phyloP scores from a whole-genome alignment of 2,329 filamentous ascomycete genomes.

The Plectosphaerella plurivora region DNA sequence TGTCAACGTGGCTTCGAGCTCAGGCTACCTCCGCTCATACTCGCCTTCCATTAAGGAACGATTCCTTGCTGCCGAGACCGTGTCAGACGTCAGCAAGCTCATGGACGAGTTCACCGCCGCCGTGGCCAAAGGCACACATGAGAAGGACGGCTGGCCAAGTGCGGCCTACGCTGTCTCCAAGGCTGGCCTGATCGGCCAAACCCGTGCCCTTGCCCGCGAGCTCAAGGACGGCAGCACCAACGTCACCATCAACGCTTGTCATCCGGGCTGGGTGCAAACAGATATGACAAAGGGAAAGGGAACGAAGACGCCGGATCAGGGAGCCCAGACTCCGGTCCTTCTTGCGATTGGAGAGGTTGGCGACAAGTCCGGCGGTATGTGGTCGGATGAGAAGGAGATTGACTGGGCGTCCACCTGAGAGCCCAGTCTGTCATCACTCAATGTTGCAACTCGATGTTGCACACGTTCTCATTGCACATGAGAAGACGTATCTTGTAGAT shows the following conservation, averaged over 20 bases:
- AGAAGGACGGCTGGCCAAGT: slow-evolving; percentile 42
- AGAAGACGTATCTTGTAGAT: too few relatives aligned
- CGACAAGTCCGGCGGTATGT: slow-evolving; percentile 29
- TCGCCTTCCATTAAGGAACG: slow-evolving; percentile 32
- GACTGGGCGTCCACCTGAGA: slow-evolving; percentile 19
- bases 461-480: too few relatives aligned
- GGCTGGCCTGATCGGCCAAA: slow-evolving; percentile 35
- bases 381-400: slow-evolving; percentile 27
- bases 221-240: slow-evolving; percentile 19
- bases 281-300: slow-evolving; percentile 38
- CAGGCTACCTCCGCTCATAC: slow-evolving; percentile 41
- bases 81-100: slow-evolving; percentile 37
- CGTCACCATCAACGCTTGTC: slow-evolving; percentile 31
- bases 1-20: slow-evolving; percentile 43
- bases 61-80: slow-evolving; percentile 33
- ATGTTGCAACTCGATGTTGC: too few relatives aligned
- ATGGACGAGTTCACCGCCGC: slow-evolving; percentile 44
- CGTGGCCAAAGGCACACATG: slow-evolving; percentile 38
- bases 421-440: too few relatives aligned
- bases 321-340: slow-evolving; percentile 36
- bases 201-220: slow-evolving; percentile 28
- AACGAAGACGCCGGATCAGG: slow-evolving; percentile 34
- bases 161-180: slow-evolving; percentile 44
- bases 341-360: slow-evolving; percentile 34
- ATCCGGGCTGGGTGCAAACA: slow-evolving; percentile 39